Percentiles rank a stretch among this genome's conserved stretches.
phyloP scores from a whole-genome alignment of 352 stramenopile species.

The Globisporangium paddicum region DNA sequence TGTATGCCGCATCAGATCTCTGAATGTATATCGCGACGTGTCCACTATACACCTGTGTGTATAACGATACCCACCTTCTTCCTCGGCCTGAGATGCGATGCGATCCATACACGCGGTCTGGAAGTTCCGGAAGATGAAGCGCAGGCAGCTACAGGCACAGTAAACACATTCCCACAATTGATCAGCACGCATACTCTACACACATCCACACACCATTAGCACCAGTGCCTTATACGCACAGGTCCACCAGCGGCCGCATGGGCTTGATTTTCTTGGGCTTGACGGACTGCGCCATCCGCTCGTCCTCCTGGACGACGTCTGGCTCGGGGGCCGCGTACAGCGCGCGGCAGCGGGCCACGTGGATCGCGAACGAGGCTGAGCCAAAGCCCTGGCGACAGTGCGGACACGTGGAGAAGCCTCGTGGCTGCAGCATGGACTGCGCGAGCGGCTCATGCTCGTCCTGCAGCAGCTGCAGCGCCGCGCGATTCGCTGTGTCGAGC shows the following conservation, averaged over 20 bases:
- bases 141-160: slow-evolving; percentile 49
- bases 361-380: slow-evolving; percentile 56
- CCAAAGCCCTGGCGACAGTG: slow-evolving; percentile 56
- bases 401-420: slow-evolving; percentile 32
- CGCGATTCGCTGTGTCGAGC: slow-evolving; percentile 30
- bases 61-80: slow-evolving; percentile 41
- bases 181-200: neutral
- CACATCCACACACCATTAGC: neutral
- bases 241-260: slow-evolving; percentile 45
- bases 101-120: slow-evolving; percentile 64
- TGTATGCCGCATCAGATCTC: neutral
- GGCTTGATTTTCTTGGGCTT: slow-evolving; percentile 29
- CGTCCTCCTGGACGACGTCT: slow-evolving; percentile 11
- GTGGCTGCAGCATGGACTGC: slow-evolving; percentile 11
- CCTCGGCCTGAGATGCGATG: slow-evolving; percentile 43
- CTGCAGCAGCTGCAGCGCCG: slow-evolving; percentile 32
- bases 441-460: slow-evolving; percentile 10
- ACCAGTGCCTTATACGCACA: slow-evolving; percentile 20
- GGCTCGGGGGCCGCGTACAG: slow-evolving; percentile 24
- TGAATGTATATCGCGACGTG: neutral
- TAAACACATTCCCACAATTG: neutral
- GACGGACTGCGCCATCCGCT: slow-evolving; percentile 9
- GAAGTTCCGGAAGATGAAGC: slow-evolving; percentile 64
- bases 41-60: neutral
- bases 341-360: slow-evolving; percentile 52